These are phyloP conservation scores for Erysiphe pulchra DNA, from an alignment of 2,329 filamentous ascomycete species.

Conservation along the genomic window DNA sequence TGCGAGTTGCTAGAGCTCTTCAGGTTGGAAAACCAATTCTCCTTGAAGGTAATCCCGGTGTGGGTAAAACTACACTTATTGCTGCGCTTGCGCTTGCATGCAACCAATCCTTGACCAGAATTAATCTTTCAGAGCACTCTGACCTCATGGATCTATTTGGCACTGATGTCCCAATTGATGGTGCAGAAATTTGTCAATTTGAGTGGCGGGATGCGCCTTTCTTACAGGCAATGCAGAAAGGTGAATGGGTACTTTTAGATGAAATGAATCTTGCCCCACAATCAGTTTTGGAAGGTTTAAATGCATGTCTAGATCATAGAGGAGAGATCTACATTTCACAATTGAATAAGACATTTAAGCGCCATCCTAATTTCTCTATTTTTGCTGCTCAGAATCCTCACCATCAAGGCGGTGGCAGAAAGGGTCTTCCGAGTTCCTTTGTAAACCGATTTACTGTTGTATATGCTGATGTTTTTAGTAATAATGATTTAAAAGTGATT, in stretches of 20 bases:
- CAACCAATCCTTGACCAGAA: constrained; percentile 63
- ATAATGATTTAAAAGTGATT: constrained; percentile 60
- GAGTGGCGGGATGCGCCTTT: constrained; percentile 93
- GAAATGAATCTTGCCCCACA: constrained; percentile 98
- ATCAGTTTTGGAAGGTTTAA: constrained; percentile 83
- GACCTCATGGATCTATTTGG: constrained; percentile 95
- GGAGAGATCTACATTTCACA: constrained; percentile 91
- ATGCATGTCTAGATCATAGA: constrained; percentile 87
- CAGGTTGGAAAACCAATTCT: constrained; percentile 79
- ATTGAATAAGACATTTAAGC: constrained; percentile 75
- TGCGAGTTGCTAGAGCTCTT: constrained; percentile 71
- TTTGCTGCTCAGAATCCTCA: constrained; percentile 97
- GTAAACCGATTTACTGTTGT: constrained; percentile 97
- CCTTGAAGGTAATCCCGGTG: constrained; percentile 88
- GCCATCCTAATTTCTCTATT: constrained; percentile 72
- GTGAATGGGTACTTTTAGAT: constrained; percentile 88
- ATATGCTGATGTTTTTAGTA: constrained; percentile 72
- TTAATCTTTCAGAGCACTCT: constrained; percentile 94
- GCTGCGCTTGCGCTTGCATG: constrained; percentile 58
- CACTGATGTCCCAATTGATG: constrained; percentile 84
- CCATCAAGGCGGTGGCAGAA: constrained; percentile 84
- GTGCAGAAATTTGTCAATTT: constrained; percentile 73
- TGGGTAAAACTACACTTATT: constrained; percentile 88
- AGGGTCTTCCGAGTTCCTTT: constrained; percentile 83
- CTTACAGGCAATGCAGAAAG: constrained; percentile 83